Percentiles rank a stretch among this genome's conserved stretches.
phyloP scores from a whole-genome alignment of 371 early-diverging fungal genomes.

The Syncephalastrum racemosum region DNA sequence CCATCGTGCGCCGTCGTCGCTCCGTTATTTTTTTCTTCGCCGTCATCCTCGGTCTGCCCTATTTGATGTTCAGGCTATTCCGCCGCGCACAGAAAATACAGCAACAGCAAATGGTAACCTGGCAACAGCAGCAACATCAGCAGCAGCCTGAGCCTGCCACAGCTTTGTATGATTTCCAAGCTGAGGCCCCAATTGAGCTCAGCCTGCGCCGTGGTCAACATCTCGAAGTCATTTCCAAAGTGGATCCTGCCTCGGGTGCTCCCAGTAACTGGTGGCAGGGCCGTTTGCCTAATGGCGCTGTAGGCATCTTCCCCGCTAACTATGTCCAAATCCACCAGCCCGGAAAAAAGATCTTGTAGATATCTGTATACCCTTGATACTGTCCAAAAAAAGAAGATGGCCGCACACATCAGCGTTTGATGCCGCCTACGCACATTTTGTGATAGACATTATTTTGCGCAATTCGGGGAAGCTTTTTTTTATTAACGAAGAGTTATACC shows the following conservation, averaged over 20 bases:
- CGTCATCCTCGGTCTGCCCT: slow-evolving; percentile 88
- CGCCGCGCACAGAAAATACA: slow-evolving; percentile 37
- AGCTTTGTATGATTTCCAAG: slow-evolving; percentile 83
- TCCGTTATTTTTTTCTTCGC: slow-evolving; percentile 80
- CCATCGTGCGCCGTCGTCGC: slow-evolving; percentile 31
- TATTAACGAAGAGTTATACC: too few relatives aligned
- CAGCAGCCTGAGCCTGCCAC: slow-evolving; percentile 83
- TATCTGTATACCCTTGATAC: too few relatives aligned
- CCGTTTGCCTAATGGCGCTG: slow-evolving; percentile 72
- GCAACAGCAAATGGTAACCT: slow-evolving; percentile 48
- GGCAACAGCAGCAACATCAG: slow-evolving; percentile 7
- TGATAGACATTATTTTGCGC: too few relatives aligned
- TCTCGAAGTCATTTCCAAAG: slow-evolving; percentile 78
- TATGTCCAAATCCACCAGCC: slow-evolving; percentile 56
- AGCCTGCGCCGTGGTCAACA: slow-evolving; percentile 83
- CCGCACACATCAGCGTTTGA: too few relatives aligned
- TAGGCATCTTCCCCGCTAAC: slow-evolving; percentile 90
- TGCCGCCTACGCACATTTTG: too few relatives aligned
- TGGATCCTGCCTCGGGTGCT: slow-evolving; percentile 69
- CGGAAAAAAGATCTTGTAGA: too few relatives aligned
- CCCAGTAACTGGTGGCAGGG: slow-evolving; percentile 94
- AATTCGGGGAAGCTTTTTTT: too few relatives aligned
- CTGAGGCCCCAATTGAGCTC: slow-evolving; percentile 77
- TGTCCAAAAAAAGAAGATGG: too few relatives aligned
- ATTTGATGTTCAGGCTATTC: slow-evolving; percentile 82